A percentile compares a stretch with the other conserved stretches of the same genome.
These are phyloP conservation scores for Daldinia grandis DNA, from an alignment of 495 filamentous ascomycete genomes.

Conservation along the genomic window DNA sequence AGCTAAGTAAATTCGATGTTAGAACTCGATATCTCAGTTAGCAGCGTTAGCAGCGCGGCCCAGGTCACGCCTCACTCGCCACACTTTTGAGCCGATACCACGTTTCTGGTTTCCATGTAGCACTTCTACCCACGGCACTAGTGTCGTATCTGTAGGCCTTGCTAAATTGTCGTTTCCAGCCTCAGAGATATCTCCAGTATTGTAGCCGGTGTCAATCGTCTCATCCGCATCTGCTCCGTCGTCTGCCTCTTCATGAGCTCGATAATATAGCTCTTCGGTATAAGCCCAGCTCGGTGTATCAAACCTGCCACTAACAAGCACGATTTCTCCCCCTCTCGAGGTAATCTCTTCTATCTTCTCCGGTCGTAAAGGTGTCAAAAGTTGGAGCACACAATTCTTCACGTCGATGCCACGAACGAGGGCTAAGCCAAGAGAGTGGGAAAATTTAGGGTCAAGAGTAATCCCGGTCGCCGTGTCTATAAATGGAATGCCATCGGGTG, in stretches of 20 bases:
- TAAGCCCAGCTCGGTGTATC: conserved; percentile 68
- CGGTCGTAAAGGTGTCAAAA: conserved; percentile 59
- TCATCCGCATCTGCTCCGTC: conserved; percentile 33
- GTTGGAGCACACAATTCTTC: conserved; percentile 54
- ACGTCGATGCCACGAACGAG: conserved; percentile 65
- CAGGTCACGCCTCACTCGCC: conserved; percentile 64
- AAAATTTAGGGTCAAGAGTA: conserved; percentile 56
- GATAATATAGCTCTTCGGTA: conserved; percentile 57
- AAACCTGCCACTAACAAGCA: conserved; percentile 66
- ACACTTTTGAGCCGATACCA: conserved; percentile 59
- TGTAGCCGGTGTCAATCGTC: conserved; percentile 35
- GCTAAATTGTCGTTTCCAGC: conserved; percentile 5
- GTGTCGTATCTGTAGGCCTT: conserved; percentile 26
- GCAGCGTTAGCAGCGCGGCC: conserved; percentile 44
- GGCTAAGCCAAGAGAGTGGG: conserved; percentile 58
- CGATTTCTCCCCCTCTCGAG: conserved; percentile 49
- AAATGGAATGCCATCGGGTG: conserved; percentile 51
- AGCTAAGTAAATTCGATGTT: not conserved
- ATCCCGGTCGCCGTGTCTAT: conserved; percentile 51
- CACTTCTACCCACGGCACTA: conserved; percentile 61
- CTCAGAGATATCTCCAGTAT: conserved; percentile 17
- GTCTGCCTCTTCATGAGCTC: conserved; percentile 28
- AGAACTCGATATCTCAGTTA: conserved; percentile 11
- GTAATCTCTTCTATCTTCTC: conserved; percentile 43
- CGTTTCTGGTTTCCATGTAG: conserved; percentile 58